Evolutionary conservation across 495 filamentous ascomycete genomes (phyloP), one percentile per base, ranked within the genome.

Genomic region (Glonium stellatum): DNA sequence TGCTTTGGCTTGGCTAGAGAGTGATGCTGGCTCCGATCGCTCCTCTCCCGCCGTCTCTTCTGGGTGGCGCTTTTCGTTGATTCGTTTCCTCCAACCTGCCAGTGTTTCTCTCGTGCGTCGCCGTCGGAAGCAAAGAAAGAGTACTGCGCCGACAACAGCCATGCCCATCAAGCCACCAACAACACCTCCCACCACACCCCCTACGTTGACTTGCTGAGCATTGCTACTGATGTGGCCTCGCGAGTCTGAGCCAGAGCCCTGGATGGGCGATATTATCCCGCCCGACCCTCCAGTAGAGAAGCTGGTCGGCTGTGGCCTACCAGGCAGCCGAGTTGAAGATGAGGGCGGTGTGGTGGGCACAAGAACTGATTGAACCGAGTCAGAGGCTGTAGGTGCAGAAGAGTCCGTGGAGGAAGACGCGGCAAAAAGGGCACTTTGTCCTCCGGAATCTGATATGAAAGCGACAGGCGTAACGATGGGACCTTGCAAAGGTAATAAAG

Each of bases 121-220:
- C 36, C 58, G 61, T 55, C 59, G 55, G 11, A 68, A 25, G 41
- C 65, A 68, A 11, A 68, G 21, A 34, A 64, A 68, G 11, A 68
- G 31, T n/a, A 68, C 31, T 12, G 36, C 59, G 22, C 62, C 61
- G 37, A 68, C 54, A 11, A 65, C 12, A 12, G 55, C 58, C 13
- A 68, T 47, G 19, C 54, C 62, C 4, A 62, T 34, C 22, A 68
- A 57, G 15, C 65, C 62, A 5, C 65, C 65, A 8, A 65, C 44
- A 22, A 65, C 62, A 9, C 58, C 65, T 53, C 65, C 65, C 5
- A 60, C 58, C n/a, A 68, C 60, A 8, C 51, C 51, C 6, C 58
- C 58, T 15, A 65, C 51, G 42, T 67, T 64, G 11, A 57, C 58
- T 19, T 57, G 37, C 13, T 18, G 13, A 6, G 35, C 25, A 53